Evolutionary conservation across 2,329 filamentous ascomycete species (phyloP).

Genomic region (Tolypocladium endophyticum): DNA sequence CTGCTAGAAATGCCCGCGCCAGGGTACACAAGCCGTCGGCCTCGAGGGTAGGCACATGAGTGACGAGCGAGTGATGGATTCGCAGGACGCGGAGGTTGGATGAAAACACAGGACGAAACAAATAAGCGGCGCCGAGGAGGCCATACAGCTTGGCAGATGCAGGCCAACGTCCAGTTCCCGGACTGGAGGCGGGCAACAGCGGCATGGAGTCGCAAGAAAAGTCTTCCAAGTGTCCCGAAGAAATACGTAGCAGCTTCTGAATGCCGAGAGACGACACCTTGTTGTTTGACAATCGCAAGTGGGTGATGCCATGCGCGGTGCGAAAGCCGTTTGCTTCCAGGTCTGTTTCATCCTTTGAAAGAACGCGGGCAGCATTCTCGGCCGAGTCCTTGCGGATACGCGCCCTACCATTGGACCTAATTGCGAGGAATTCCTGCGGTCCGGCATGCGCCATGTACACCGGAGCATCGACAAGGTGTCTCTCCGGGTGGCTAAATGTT

Average conservation of each 20-base stretch:
- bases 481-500: conserved; percentile 32
- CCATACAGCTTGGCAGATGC: conserved; percentile 26
- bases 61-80: conserved; percentile 51
- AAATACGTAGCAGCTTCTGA: conserved; percentile 28
- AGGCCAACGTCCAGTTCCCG: conserved; percentile 13
- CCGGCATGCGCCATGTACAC: conserved; percentile 13
- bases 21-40: conserved; percentile 24
- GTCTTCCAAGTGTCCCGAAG: conserved; percentile 37
- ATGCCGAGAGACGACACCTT: conserved; percentile 32
- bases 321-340: conserved; percentile 9
- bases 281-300: conserved; percentile 43
- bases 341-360: conserved; percentile 9
- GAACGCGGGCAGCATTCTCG: conserved; percentile 12
- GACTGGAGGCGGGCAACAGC: conserved; percentile 12
- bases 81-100: conserved; percentile 41
- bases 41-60: conserved; percentile 36
- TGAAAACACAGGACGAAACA: conserved; percentile 42
- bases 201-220: conserved; percentile 38
- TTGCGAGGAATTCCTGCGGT: neutral
- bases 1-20: conserved; percentile 29
- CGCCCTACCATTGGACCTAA: conserved; percentile 20
- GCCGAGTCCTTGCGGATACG: conserved; percentile 15
- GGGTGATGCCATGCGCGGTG: conserved; percentile 30
- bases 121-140: conserved; percentile 31
- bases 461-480: conserved; percentile 39